phyloP scores from a whole-genome alignment of 257 asterid species.

The Solanum pennellii region DNA sequence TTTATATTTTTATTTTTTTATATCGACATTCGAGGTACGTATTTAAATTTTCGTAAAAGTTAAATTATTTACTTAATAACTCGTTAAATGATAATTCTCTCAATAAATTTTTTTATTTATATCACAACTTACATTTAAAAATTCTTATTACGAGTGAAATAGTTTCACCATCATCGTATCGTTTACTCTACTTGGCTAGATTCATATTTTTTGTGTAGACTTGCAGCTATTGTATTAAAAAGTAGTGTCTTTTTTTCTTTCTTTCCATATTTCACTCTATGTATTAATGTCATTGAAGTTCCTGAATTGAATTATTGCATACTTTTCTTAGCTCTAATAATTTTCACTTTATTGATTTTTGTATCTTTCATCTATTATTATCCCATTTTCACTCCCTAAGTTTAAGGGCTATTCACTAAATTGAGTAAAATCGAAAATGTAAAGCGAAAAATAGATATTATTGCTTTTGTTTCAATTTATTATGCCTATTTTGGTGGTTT shows the following conservation, averaged over 20 bases:
- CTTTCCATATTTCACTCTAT: neutral
- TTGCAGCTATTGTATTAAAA: neutral
- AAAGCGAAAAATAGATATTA: neutral
- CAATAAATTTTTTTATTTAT: no score
- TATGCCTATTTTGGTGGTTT: no score
- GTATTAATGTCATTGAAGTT: neutral
- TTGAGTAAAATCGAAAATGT: neutral
- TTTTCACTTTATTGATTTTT: neutral
- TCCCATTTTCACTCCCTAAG: neutral
- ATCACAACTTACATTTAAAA: no score
- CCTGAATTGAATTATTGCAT: neutral
- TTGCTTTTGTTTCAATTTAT: neutral
- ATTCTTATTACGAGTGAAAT: fast-evolving
- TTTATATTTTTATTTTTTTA: no score
- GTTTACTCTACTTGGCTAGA: neutral
- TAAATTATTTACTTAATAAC: fast-evolving
- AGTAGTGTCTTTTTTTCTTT: neutral
- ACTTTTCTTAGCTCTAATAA: neutral
- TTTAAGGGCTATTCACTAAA: neutral
- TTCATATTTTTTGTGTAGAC: neutral
- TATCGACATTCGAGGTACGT: no score
- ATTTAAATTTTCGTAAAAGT: no score
- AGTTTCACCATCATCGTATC: fast-evolving
- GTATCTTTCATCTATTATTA: neutral
- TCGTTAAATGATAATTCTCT: fast-evolving